Base-by-base conservation (phyloP, 495 filamentous ascomycete species). In the Terfezia boudieri region DNA sequence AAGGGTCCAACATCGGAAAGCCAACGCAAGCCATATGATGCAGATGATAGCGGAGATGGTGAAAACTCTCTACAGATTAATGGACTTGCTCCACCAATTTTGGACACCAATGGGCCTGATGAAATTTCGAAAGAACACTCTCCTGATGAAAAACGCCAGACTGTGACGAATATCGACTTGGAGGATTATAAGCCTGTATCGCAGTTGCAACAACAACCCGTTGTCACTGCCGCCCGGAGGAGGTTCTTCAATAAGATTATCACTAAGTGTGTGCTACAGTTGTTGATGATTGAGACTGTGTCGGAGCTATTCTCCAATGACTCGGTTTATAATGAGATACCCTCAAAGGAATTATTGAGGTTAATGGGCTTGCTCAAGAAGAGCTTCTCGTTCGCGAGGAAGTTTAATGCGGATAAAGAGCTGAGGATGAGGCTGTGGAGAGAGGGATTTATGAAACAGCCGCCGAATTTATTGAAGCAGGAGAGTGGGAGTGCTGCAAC, bases 381-480 rank as follows among this genome's bases (percentile, higher is more conserved):
- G 69, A 86, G 81, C 46, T 96, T 92, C 69, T 78, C 84, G 36
- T 99, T 99, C 59, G 90, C 92, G 11, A 88, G 89, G 66, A 83
- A 81, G 57, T 99, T 99, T 74, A 99, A 99, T 67, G 82, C 82
- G 56, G 87, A 99, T 70, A 92, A 94, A 66, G 92, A 95, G 57
- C 72, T 99, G 32, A 78, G 90, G 17, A 93, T 92, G 79, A 77
- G 86, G 38, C 71, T 99, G 9, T 96, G 89, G 87, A 73, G 84
- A 23, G 92, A 99, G 63, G 90, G 90, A 8, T 99, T 96, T 75
- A 99, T 99, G 90, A 95, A 94, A 69, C 88, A 95, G 65, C 92
- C 92, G 36, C 90, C 90, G 5, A 99, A 99, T 64, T 69, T 99
- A n/a, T 75, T 99, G 26, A 99, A 99, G 70, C 90, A 99, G 67